Evolutionary conservation across 1,284 basidiomycete genomes (phyloP), one percentile per base, ranked within the genome.

Genomic region (Mycena citricolor): DNA sequence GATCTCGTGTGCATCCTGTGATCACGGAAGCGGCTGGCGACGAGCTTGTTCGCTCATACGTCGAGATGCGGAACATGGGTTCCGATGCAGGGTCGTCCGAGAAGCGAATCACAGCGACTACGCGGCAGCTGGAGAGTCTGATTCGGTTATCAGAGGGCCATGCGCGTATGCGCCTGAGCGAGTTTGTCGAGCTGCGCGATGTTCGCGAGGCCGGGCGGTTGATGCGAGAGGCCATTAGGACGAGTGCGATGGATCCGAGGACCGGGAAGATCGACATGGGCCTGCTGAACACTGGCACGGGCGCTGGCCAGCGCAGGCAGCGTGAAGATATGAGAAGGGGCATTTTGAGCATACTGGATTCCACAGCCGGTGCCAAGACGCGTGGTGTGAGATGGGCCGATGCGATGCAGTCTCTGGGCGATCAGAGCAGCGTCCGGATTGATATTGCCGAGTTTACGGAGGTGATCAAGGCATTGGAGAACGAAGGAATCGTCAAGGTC

Each of bases 241-340:
- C 94, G 52, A 86, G 82, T 58, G 93, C 93, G 52, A 92, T 94
- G 71, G 95, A 98, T 66, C 94, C 94, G 7, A 76, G 90, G 24
- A 98, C 94, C 2, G 94, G 94, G 42, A 87, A 92, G 71, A 93
- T 98, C 60, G 95, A 99, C 64, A 86, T 99, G 77, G 92, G 95
- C 49, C 68, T 99, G 57, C 81, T 99, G 60, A 95, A 94, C 62
- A 97, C 94, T 0, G 95, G 95, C 5, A 91, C 91, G 19, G 92
- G 90, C 3, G 71, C 81, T 49, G 84, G 91, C 24, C 87, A 94
- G 66, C 75, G 94, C 48, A 85, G 83, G 60, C 63, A 92, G 65
- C 77, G 83, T 28, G 87, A 87, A 16, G 93, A 94, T 65, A 83
- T 97, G 73, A 81, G 86, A 58, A 81, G 78, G 57, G 93, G 90